Conservation (phyloP, 495 filamentous ascomycete genomes). For the Talaromyces thailandensis region DNA sequence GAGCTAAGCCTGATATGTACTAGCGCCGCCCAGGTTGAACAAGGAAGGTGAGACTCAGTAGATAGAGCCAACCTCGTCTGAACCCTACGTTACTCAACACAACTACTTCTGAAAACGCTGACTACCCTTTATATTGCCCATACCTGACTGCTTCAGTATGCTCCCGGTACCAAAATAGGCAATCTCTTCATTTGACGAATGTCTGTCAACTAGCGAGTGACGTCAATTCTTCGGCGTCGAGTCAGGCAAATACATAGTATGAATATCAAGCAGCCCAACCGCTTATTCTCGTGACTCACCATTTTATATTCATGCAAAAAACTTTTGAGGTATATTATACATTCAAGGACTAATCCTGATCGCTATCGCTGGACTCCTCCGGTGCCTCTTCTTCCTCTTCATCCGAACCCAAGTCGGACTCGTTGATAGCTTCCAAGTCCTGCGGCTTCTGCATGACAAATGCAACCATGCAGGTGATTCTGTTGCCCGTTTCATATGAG, state of each 20-base stretch:
- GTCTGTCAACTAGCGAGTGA: background rate
- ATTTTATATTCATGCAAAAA: background rate
- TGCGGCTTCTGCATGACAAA: conserved; percentile 64
- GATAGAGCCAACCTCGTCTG: background rate
- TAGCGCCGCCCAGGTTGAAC: background rate
- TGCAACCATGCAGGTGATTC: conserved; percentile 81
- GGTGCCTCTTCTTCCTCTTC: conserved; percentile 8
- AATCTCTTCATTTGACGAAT: background rate
- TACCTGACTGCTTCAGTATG: background rate
- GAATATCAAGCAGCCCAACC: background rate
- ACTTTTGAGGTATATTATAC: background rate
- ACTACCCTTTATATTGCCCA: background rate
- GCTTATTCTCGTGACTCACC: background rate
- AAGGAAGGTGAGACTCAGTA: background rate
- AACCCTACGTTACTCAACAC: background rate
- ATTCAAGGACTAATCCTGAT: conserved; percentile 19
- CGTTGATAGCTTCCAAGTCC: conserved; percentile 7
- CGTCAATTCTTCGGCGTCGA: background rate
- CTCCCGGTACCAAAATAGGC: background rate
- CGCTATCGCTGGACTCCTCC: conserved; percentile 38
- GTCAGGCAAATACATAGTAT: background rate
- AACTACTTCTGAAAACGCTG: background rate
- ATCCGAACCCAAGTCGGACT: conserved; percentile 15
- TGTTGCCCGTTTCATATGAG: conserved; percentile 73
- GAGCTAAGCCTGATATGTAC: conserved; percentile 9